Evolutionary conservation across 192 early-diverging fungal genomes (phyloP).

Genomic region (Umbelopsis isabellina): DNA sequence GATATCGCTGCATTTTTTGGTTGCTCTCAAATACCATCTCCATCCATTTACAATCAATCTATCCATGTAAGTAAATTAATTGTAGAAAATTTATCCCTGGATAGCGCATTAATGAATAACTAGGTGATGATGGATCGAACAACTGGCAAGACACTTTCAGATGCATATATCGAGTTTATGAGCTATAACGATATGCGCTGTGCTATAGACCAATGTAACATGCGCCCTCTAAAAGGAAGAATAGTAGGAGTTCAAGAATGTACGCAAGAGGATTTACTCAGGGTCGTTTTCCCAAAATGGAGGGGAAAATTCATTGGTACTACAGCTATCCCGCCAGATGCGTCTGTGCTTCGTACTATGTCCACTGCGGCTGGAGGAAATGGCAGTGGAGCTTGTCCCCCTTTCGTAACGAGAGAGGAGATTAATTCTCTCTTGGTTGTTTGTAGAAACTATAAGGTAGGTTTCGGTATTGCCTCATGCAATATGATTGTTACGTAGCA

Average conservation of each 20-base stretch:
- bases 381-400: slow-evolving; percentile 11
- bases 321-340: slow-evolving; percentile 43
- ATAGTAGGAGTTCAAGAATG: slow-evolving; percentile 53
- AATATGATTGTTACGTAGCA: neutral
- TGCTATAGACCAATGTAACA: slow-evolving; percentile 58
- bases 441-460: slow-evolving; percentile 77
- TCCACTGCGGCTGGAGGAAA: slow-evolving; percentile 26
- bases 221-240: slow-evolving; percentile 65
- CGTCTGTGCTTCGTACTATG: slow-evolving; percentile 18
- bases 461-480: too few relatives aligned
- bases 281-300: slow-evolving; percentile 62
- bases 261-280: slow-evolving; percentile 60
- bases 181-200: slow-evolving; percentile 52
- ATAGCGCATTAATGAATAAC: neutral
- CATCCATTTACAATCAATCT: slow-evolving; percentile 47
- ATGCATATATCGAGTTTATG: slow-evolving; percentile 68
- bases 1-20: slow-evolving; percentile 54
- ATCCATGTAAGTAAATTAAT: slow-evolving; percentile 54
- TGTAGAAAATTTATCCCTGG: neutral
- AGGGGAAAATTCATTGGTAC: slow-evolving; percentile 50
- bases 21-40: slow-evolving; percentile 42
- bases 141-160: slow-evolving; percentile 74
- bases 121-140: slow-evolving; percentile 62
- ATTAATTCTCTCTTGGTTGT: slow-evolving; percentile 70
- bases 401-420: slow-evolving; percentile 68